A percentile compares a stretch with the other conserved stretches of the same genome.
Conservation (phyloP, 2,329 filamentous ascomycete species). For the Penicillium aurantiogriseum region DNA sequence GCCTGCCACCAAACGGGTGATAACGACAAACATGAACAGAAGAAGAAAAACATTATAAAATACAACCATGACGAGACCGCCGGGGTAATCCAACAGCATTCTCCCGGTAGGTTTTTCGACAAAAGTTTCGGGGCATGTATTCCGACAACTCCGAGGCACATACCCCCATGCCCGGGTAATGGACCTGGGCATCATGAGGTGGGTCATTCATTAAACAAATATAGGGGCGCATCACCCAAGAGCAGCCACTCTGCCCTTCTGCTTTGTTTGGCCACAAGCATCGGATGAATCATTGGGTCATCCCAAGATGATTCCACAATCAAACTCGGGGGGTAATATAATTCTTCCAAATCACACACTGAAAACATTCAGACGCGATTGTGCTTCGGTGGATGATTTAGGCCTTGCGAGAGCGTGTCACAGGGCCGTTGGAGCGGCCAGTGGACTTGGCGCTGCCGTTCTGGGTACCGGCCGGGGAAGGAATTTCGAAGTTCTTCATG, state of each 20-base stretch:
- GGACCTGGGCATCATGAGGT: slow-evolving; percentile 25
- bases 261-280: slow-evolving; percentile 5
- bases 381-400: slow-evolving; percentile 26
- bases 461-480: slow-evolving; percentile 34
- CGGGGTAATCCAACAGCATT: slow-evolving; percentile 11
- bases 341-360: background rate
- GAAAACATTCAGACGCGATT: background rate
- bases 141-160: slow-evolving; percentile 16
- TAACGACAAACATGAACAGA: slow-evolving; percentile 30
- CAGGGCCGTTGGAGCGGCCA: slow-evolving; percentile 44
- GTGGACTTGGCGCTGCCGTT: slow-evolving; percentile 36
- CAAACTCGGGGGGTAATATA: background rate
- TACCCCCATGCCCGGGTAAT: slow-evolving; percentile 21
- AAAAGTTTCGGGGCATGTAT: slow-evolving; percentile 8
- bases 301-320: slow-evolving; percentile 1
- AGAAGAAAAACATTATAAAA: slow-evolving; percentile 28
- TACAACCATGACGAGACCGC: slow-evolving; percentile 19
- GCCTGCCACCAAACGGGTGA: slow-evolving; percentile 23
- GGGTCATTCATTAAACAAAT: slow-evolving; percentile 30
- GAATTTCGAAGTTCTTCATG: slow-evolving; percentile 71
- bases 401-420: slow-evolving; percentile 50
- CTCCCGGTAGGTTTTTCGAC: slow-evolving; percentile 9
- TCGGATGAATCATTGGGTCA: background rate
- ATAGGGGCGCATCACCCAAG: slow-evolving; percentile 23
- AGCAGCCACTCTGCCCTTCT: slow-evolving; percentile 14